Conservation (phyloP, 768 basidiomycete genomes). For the Termitomyces sp. region DNA sequence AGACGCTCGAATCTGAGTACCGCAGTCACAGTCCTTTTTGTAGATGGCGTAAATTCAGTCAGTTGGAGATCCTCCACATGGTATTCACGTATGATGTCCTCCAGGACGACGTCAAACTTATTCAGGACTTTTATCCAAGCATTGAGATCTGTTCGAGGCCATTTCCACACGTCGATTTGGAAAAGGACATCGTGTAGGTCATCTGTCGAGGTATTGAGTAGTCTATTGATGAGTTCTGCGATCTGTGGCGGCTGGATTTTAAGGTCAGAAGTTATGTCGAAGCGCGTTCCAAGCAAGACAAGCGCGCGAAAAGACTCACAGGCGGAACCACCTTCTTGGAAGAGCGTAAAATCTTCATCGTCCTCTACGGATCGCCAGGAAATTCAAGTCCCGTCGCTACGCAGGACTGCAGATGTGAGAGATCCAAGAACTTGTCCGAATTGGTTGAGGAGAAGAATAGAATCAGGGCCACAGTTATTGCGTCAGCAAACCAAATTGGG, state of each 20-base stretch:
- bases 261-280: constrained; percentile 9
- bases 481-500: constrained; percentile 21
- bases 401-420: constrained; percentile 4
- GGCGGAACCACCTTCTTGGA: constrained; percentile 77
- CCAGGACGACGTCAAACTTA: constrained; percentile 88
- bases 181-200: constrained; percentile 65
- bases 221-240: constrained; percentile 68
- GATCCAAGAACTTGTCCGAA: constrained; percentile 7
- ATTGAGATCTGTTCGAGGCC: constrained; percentile 95
- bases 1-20: constrained; percentile 87
- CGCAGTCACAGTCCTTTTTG: constrained; percentile 71
- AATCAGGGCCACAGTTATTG: constrained; percentile 16
- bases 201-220: constrained; percentile 61
- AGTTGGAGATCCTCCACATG: constrained; percentile 81
- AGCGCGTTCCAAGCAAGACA: constrained; percentile 11
- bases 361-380: constrained; percentile 44
- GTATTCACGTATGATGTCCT: constrained; percentile 77
- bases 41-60: constrained; percentile 66
- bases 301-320: constrained; percentile 37
- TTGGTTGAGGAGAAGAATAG: constrained; percentile 10
- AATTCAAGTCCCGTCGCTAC: constrained; percentile 14
- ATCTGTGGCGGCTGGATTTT: constrained; percentile 68
- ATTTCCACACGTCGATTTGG: constrained; percentile 79
- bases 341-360: constrained; percentile 86
- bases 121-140: constrained; percentile 96